A percentile compares a stretch with the other conserved stretches of the same genome.
These are phyloP conservation scores for Ganoderma multipileum DNA, from an alignment of 1,284 basidiomycete genomes.

Conservation along the genomic window DNA sequence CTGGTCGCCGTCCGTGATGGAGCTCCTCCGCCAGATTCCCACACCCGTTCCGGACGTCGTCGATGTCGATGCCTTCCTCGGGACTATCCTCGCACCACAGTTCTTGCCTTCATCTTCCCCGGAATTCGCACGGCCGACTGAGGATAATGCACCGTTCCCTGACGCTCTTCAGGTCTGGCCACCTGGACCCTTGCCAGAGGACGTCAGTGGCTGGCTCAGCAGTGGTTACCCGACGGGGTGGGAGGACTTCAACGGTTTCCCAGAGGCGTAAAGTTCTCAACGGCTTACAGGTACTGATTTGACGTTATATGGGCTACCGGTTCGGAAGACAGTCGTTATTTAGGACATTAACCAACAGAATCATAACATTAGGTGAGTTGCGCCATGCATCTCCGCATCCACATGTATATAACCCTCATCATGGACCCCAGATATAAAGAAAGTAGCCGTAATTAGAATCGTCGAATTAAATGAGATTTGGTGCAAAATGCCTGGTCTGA, in stretches of 20 bases:
- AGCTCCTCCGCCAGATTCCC: background rate
- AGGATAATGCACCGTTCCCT: background rate
- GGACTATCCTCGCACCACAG: background rate
- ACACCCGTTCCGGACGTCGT: background rate
- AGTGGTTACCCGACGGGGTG: background rate
- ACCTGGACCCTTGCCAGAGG: background rate
- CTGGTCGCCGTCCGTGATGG: background rate
- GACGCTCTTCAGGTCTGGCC: background rate
- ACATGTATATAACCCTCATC: background rate
- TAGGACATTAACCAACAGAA: background rate
- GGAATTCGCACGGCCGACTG: background rate
- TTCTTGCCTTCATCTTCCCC: background rate
- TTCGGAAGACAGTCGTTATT: background rate
- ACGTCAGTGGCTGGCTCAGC: background rate
- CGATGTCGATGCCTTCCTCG: background rate
- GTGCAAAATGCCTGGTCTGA: background rate
- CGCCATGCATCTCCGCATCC: background rate
- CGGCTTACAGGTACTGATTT: background rate
- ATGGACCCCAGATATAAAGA: background rate
- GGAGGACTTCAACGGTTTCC: background rate
- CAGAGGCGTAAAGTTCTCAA: background rate
- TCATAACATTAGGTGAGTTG: background rate
- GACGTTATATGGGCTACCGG: background rate
- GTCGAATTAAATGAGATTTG: background rate
- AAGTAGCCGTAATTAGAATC: background rate